Conservation (phyloP, 805 yeast genomes). For the Yarrowia phangngaensis region DNA sequence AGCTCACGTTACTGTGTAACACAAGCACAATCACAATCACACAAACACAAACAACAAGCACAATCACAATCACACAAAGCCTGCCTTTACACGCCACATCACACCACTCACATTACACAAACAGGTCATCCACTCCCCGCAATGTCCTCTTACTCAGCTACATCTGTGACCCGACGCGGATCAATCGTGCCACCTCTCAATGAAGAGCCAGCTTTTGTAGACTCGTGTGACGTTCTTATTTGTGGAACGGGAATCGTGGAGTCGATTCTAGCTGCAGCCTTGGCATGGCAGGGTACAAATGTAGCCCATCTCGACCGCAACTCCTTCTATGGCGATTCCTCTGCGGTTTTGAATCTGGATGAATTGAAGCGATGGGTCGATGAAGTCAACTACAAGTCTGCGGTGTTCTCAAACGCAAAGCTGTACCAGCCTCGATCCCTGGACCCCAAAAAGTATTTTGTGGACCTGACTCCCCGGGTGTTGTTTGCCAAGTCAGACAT, state of each 20-base stretch:
- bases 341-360: conserved; percentile 81
- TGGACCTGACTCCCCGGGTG: conserved; percentile 82
- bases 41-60: not conserved
- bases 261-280: conserved; percentile 83
- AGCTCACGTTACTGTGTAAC: too few relatives aligned
- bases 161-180: conserved; percentile 40
- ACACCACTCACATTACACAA: too few relatives aligned
- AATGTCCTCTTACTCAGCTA: conserved; percentile 44
- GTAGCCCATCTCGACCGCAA: conserved; percentile 87
- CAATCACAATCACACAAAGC: not conserved
- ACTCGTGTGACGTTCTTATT: conserved; percentile 79
- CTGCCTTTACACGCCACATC: too few relatives aligned
- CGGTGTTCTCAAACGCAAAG: conserved; percentile 62
- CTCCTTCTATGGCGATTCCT: conserved; percentile 81
- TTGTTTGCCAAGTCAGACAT: conserved; percentile 89
- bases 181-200: conserved; percentile 43
- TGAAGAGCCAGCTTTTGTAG: conserved; percentile 39
- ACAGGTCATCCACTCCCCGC: not conserved
- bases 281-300: conserved; percentile 97
- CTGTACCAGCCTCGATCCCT: conserved; percentile 71
- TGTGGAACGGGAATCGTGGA: conserved; percentile 92
- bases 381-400: conserved; percentile 52
- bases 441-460: conserved; percentile 71
- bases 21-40: too few relatives aligned
- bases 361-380: conserved; percentile 81